Percentiles rank a stretch among this genome's conserved stretches.
phyloP scores from a whole-genome alignment of 352 stramenopile species.

The Globisporangium acanthophoron region DNA sequence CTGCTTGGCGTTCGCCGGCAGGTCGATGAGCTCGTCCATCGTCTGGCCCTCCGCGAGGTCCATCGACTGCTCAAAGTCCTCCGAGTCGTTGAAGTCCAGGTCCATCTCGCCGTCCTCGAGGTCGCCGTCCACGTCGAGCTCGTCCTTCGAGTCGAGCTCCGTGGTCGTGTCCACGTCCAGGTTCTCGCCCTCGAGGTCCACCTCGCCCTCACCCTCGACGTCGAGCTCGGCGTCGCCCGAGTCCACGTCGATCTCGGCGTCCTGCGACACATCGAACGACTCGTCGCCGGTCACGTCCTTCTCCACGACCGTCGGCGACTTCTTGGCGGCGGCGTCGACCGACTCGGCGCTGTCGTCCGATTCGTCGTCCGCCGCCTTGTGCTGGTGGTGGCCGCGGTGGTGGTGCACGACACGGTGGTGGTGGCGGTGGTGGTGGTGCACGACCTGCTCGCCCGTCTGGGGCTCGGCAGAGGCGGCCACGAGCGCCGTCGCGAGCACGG shows the following conservation, averaged over 20 bases:
- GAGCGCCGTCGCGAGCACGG: conserved; percentile 14
- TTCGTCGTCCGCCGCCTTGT: conserved; percentile 5
- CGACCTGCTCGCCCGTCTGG: background rate
- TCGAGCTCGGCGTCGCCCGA: conserved; percentile 18
- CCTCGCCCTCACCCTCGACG: conserved; percentile 11
- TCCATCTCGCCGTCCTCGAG: conserved; percentile 28
- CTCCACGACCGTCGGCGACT: conserved; percentile 6
- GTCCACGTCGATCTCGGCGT: conserved; percentile 27
- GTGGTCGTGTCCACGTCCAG: conserved; percentile 5
- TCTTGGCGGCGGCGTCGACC: background rate
- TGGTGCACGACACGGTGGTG: conserved; percentile 10
- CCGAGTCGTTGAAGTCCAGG: conserved; percentile 35
- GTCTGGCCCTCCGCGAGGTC: conserved; percentile 31
- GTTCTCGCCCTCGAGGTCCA: conserved; percentile 22
- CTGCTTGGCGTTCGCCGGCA: conserved; percentile 35
- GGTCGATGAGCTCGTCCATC: conserved; percentile 43
- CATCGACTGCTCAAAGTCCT: conserved; percentile 48
- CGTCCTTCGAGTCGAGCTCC: conserved; percentile 20
- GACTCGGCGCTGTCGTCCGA: background rate
- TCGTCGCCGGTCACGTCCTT: conserved; percentile 21
- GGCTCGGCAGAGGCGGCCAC: conserved; percentile 5
- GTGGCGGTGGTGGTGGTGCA: conserved; percentile 11
- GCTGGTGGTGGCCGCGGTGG: conserved; percentile 2
- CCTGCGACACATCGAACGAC: conserved; percentile 19
- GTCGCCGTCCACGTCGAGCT: conserved; percentile 28